Conservation (phyloP, 495 filamentous ascomycete genomes). For the Ascobolus immersus region DNA sequence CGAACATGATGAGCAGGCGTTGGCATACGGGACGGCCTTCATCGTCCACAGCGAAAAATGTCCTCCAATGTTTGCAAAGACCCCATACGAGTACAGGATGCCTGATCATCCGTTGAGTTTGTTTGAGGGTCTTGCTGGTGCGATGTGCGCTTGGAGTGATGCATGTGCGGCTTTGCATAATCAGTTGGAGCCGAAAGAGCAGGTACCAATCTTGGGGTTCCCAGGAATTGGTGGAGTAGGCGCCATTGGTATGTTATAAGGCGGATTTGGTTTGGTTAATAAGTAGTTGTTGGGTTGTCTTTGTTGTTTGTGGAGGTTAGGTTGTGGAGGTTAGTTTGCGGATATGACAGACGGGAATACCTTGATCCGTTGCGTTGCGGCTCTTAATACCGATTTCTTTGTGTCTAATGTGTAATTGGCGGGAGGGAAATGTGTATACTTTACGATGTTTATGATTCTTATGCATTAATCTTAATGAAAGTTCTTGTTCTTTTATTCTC, state of each 20-base stretch:
- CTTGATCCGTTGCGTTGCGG: too few species aligned
- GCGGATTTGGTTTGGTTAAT: constrained; percentile 2
- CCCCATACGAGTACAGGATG: constrained; percentile 21
- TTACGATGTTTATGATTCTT: too few species aligned
- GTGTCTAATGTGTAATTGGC: too few species aligned
- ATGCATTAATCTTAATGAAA: too few species aligned
- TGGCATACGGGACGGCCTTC: constrained; percentile 21
- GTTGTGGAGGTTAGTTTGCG: too few species aligned
- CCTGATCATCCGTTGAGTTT: constrained; percentile 23
- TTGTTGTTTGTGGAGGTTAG: too few species aligned
- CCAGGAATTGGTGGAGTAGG: constrained; percentile 16
- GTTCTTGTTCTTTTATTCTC: too few species aligned
- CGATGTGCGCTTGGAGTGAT: constrained; percentile 24
- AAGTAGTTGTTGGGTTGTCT: too few species aligned
- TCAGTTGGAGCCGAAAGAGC: constrained; percentile 17
- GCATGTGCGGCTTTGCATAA: constrained; percentile 19
- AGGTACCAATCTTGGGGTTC: constrained; percentile 17
- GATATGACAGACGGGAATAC: too few species aligned
- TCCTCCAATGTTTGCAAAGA: constrained; percentile 15
- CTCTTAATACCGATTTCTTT: too few species aligned
- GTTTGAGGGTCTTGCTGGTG: constrained; percentile 24
- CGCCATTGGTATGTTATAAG: constrained; percentile 12
- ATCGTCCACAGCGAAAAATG: constrained; percentile 21
- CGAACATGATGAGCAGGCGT: constrained; percentile 11
- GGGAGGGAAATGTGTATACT: too few species aligned